These are phyloP conservation scores for Botrytis medusae DNA, from an alignment of 2,329 filamentous ascomycete genomes.

Conservation along the genomic window DNA sequence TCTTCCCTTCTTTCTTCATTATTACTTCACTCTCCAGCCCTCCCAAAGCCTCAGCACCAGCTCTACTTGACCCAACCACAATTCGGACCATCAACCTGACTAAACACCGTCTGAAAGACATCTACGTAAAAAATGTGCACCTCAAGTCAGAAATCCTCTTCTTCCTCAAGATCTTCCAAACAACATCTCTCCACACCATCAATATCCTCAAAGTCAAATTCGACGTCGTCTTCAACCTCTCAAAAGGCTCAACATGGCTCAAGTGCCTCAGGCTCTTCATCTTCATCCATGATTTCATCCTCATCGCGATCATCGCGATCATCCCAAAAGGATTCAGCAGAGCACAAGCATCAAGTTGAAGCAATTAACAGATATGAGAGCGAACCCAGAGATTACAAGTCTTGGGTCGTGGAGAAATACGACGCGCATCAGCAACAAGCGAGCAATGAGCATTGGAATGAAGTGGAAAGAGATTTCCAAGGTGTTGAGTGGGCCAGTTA, in stretches of 20 bases:
- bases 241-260: constrained; percentile 6
- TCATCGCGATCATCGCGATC: background rate
- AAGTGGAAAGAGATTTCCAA: constrained; percentile 20
- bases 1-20: background rate
- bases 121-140: background rate
- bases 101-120: background rate
- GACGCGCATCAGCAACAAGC: constrained; percentile 27
- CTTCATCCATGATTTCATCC: background rate
- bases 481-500: background rate
- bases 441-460: constrained; percentile 17
- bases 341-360: background rate
- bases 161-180: constrained; percentile 4
- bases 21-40: background rate
- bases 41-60: background rate
- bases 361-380: constrained; percentile 10
- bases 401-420: constrained; percentile 27
- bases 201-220: background rate
- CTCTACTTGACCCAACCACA: background rate
- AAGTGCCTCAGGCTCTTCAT: background rate
- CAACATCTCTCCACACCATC: constrained; percentile 2
- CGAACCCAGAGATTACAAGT: constrained; percentile 28
- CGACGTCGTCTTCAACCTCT: constrained; percentile 13
- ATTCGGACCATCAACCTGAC: background rate
- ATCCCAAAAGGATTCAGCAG: background rate
- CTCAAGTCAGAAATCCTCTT: constrained; percentile 9